A percentile compares a stretch with the other conserved stretches of the same genome.
phyloP scores from a whole-genome alignment of 2,329 filamentous ascomycete species.

The Amesomyces nigricolor region DNA sequence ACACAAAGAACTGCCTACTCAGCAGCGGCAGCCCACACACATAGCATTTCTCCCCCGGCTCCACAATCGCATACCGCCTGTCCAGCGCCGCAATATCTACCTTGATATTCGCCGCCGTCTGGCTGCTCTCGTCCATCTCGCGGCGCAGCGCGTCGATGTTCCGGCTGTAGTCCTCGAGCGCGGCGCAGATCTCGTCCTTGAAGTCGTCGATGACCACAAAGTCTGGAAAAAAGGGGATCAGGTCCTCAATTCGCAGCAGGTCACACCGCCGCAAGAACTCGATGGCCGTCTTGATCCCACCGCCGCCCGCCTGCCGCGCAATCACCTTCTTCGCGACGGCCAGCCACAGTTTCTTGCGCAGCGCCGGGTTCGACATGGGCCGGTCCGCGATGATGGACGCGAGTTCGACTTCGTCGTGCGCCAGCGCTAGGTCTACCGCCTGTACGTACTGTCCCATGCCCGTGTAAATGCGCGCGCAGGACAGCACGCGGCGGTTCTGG shows the following conservation, averaged over 20 bases:
- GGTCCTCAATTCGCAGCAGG: conserved; percentile 86
- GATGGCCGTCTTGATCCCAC: conserved; percentile 87
- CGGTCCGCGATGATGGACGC: conserved; percentile 85
- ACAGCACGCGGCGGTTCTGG: conserved; percentile 85
- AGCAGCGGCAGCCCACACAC: conserved; percentile 80
- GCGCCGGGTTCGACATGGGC: conserved; percentile 67
- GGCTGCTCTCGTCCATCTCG: conserved; percentile 92
- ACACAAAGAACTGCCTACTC: conserved; percentile 93
- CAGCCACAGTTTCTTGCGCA: conserved; percentile 93
- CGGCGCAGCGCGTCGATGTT: conserved; percentile 83
- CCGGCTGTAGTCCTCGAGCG: conserved; percentile 86
- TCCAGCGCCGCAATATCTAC: conserved; percentile 81
- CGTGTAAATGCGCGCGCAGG: conserved; percentile 95
- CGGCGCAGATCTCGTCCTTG: conserved; percentile 94
- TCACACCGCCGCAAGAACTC: conserved; percentile 90
- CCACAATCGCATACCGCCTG: conserved; percentile 88
- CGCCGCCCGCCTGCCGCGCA: conserved; percentile 70
- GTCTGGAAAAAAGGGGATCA: conserved; percentile 97
- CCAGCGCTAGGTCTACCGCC: conserved; percentile 86
- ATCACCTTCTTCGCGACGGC: conserved; percentile 94
- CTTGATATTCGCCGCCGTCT: conserved; percentile 86
- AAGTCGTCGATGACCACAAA: conserved; percentile 99
- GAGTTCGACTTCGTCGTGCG: conserved; percentile 83
- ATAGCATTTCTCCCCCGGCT: conserved; percentile 92
- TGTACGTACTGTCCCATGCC: conserved; percentile 92